Conservation (phyloP, 2,329 filamentous ascomycete genomes). For the Chaetomiaceae sp. region DNA sequence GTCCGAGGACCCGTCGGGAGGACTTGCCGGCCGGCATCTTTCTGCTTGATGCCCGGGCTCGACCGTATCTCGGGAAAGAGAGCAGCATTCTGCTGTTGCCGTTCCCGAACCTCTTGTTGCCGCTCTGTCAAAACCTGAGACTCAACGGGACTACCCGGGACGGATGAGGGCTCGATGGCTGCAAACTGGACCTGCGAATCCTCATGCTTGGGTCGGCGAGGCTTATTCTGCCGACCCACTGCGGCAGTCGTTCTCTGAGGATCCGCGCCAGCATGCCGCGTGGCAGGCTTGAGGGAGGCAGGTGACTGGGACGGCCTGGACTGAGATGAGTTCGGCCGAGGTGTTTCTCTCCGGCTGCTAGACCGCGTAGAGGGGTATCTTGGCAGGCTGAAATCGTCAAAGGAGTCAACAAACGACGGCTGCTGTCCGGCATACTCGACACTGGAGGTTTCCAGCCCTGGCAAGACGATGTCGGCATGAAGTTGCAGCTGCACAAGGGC, state of each 20-base stretch:
- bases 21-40: slow-evolving; percentile 6
- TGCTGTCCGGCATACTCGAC: slow-evolving; percentile 35
- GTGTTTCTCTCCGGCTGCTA: slow-evolving; percentile 21
- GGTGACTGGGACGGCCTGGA: slow-evolving; percentile 26
- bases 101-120: slow-evolving; percentile 70
- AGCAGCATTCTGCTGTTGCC: slow-evolving; percentile 59
- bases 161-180: slow-evolving; percentile 55
- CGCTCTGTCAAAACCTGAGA: slow-evolving; percentile 73
- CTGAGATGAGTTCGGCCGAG: slow-evolving; percentile 22
- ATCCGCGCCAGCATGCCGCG: slow-evolving; percentile 22
- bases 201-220: slow-evolving; percentile 61
- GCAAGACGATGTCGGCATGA: slow-evolving; percentile 42
- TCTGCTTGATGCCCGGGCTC: slow-evolving; percentile 34
- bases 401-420: slow-evolving; percentile 42
- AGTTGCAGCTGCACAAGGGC: slow-evolving; percentile 56
- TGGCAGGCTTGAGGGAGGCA: slow-evolving; percentile 30
- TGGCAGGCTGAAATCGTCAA: slow-evolving; percentile 37
- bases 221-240: slow-evolving; percentile 26
- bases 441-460: slow-evolving; percentile 36
- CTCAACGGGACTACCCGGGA: slow-evolving; percentile 44
- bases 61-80: slow-evolving; percentile 65
- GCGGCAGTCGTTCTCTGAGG: slow-evolving; percentile 26
- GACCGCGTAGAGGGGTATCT: slow-evolving; percentile 26
- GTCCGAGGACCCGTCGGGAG: slow-evolving; percentile 10
- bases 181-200: slow-evolving; percentile 78